Conservation (phyloP, 139 green algal genomes). For the Choricystis sp. region DNA sequence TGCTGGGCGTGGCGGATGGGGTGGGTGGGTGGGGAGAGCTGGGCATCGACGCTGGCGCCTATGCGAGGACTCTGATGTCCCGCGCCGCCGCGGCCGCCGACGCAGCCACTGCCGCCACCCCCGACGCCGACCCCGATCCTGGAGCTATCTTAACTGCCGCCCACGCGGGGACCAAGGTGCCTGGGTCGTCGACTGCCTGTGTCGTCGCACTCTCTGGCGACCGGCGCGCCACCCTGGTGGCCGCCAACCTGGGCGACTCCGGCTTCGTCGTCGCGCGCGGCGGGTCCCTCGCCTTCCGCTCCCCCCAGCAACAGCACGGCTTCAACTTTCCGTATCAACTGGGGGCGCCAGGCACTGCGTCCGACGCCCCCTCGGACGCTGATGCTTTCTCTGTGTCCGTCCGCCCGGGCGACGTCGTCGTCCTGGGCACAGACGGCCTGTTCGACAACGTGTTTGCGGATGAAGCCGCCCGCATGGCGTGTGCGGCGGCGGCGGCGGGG, state of each 20-base stretch:
- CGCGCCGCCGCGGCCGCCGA: slow-evolving; percentile 28
- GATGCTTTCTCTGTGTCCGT: slow-evolving; percentile 44
- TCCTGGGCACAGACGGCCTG: slow-evolving; percentile 84
- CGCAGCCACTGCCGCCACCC: background rate
- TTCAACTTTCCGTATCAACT: slow-evolving; percentile 99
- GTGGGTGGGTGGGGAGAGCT: slow-evolving; percentile 65
- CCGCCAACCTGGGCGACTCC: slow-evolving; percentile 73
- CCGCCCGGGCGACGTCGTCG: slow-evolving; percentile 68
- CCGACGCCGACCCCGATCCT: slow-evolving; percentile 22
- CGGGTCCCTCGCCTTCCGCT: slow-evolving; percentile 52
- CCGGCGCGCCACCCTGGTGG: slow-evolving; percentile 29
- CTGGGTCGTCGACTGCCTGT: slow-evolving; percentile 66
- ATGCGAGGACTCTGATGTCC: slow-evolving; percentile 62
- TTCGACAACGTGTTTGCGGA: slow-evolving; percentile 96
- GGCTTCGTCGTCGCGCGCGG: slow-evolving; percentile 23
- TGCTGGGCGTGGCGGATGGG: slow-evolving; percentile 67
- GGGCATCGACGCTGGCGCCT: slow-evolving; percentile 64
- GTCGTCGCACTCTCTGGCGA: slow-evolving; percentile 46
- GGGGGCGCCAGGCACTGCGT: slow-evolving; percentile 29
- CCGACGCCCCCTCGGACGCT: slow-evolving; percentile 29
- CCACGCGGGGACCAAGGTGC: slow-evolving; percentile 8
- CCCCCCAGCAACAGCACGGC: slow-evolving; percentile 81
- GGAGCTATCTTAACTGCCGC: slow-evolving; percentile 11
- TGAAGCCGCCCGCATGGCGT: slow-evolving; percentile 46
- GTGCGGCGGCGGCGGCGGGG: slow-evolving; percentile 15